Evolutionary conservation across 1,139 yeast genomes (phyloP), one percentile per base, ranked within the genome.

Genomic region (Geotrichum restrictum): DNA sequence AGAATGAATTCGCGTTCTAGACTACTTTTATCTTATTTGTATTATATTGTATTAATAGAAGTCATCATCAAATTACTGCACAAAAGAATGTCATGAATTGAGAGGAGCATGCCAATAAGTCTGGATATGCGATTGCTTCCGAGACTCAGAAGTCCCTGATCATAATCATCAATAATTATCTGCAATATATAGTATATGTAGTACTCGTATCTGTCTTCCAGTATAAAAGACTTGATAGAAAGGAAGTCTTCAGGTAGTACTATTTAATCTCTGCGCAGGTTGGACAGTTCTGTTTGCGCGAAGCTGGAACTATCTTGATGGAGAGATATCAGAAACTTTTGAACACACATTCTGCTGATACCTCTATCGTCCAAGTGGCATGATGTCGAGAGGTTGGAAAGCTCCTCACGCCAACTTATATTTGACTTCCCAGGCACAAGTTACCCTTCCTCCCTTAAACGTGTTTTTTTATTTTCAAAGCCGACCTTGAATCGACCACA

Each of bases 171-270:
- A n/a, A n/a, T n/a, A n/a, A n/a, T n/a, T n/a, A n/a, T n/a, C n/a
- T n/a, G n/a, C n/a, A n/a, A n/a, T 24, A 8, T 24, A 24, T 24
- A 24, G 14, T 4, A 11, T 1, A 29, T 43, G 46, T 43, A 18
- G 46, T 32, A 32, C 46, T 33, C 36, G 46, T 43, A 43, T 43
- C 46, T 43, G 46, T 43, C 46, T 43, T 43, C 46, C 46, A 43
- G 39, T 27, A 19, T 18, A 43, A 14, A 14, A 24, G 14, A 13
- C 46, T 43, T 32, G 38, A 32, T 37, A 33, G 16, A 40, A 43
- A 43, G 46, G 46, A 43, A 43, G 46, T 43, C 46, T 43, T 43
- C 46, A 43, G 38, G 46, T 33, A 43, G 46, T 18, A 43, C 46
- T 32, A 6, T 2, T 43, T 32, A 8, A 32, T 43, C 29, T 43